Base-by-base conservation (phyloP, 139 green algal genomes). In the Haematococcus lacustris region DNA sequence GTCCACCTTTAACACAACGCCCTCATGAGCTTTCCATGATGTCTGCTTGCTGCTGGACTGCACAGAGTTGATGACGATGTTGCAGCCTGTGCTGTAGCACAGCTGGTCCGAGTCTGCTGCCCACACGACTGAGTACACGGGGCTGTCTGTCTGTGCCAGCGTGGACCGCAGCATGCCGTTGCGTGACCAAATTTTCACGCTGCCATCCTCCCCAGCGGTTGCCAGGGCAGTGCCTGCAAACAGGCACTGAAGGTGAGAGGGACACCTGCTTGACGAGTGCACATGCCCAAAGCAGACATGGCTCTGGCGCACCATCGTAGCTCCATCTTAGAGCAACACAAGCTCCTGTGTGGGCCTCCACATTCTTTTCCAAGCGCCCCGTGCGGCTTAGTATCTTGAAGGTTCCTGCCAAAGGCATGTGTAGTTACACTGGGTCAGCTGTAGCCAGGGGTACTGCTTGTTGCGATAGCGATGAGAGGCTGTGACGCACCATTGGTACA, bases 91-190 rank as follows among this genome's bases (percentile, higher is more conserved):
- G 77, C 77, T 79, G 75, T 85, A 87, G 13, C 86, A 79, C 30
- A 93, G 73, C 71, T 83, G 74, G 73, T 87, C 79, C 38, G 57
- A 80, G 76, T 91, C 87, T 13, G 82, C 79, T 9, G 76, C 78
- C 89, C 89, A 96, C 2, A 86, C 81, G 0, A 92, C 73, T 21
- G 51, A 77, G 65, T 93, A 90, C 3, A 92, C 82, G 4, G 90
- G 80, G 59, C 66, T 76, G 59, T 90, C 77, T 3, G 38, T 65
- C 51, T 86, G 79, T 1, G 82, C 76, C 3, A 94, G 75, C 2
- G 84, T 88, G 2, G 84, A 89, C 9, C 89, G 87, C 30, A 96
- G 83, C 89, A 93, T 92, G 60, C 89, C 90, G 35, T 80, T 87
- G 1, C 85, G 76, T 0, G 84, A 90, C 89, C 89, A 96, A 25